Evolutionary conservation across 345 rosid species (phyloP).

Genomic region (Cardamine resedifolia): DNA sequence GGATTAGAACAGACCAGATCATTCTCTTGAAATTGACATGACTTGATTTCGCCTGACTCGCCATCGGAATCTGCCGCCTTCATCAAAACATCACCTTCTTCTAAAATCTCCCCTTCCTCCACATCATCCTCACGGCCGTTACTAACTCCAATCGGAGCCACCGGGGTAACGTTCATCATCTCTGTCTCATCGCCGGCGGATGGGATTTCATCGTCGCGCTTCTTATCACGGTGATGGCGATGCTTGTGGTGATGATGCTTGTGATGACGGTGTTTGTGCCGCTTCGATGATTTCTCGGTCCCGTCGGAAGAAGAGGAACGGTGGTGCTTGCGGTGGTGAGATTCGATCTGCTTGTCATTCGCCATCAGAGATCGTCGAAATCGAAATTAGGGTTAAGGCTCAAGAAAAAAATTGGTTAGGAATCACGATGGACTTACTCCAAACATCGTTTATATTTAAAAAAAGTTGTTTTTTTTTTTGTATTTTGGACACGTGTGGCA

Average conservation of each 20-base stretch:
- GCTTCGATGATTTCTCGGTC: conserved; percentile 62
- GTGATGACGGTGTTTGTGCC: conserved; percentile 81
- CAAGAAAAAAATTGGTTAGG: conserved; percentile 7
- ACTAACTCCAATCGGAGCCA: conserved; percentile 27
- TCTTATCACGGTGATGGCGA: conserved; percentile 67
- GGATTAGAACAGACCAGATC: conserved; percentile 71
- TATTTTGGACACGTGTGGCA: background rate
- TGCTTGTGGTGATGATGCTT: conserved; percentile 43
- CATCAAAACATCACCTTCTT: conserved; percentile 44
- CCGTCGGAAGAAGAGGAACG: conserved; percentile 53
- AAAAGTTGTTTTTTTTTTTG: background rate
- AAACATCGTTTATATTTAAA: background rate
- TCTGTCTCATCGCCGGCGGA: conserved; percentile 35
- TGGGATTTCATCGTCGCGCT: conserved; percentile 49
- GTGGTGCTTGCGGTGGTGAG: conserved; percentile 68
- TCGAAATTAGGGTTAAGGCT: conserved; percentile 46
- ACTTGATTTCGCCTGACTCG: conserved; percentile 41
- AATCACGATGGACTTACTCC: background rate
- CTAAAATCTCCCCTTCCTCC: conserved; percentile 98
- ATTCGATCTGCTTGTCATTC: conserved; percentile 49
- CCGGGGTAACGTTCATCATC: conserved; percentile 21
- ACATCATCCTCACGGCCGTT: conserved; percentile 59
- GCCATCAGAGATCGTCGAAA: conserved; percentile 43
- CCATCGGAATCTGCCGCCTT: conserved; percentile 33
- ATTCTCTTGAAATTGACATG: conserved; percentile 35